Percentiles rank a stretch among this genome's conserved stretches.
Conservation (phyloP, 192 early-diverging fungal species). For the Oehlia diaphana region DNA sequence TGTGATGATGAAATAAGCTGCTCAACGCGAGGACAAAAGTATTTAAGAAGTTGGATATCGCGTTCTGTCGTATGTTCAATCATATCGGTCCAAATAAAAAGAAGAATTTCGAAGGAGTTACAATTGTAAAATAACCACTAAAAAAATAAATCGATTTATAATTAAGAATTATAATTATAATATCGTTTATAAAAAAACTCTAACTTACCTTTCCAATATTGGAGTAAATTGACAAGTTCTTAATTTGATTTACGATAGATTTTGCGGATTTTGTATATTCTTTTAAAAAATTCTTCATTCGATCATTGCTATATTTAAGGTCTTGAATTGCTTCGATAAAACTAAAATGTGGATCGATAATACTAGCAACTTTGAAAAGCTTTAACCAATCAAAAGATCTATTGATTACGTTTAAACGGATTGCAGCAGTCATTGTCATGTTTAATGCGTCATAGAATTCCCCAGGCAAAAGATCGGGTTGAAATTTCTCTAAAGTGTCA, state of each 20-base stretch:
- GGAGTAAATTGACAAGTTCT: neutral
- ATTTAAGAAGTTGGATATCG: neutral
- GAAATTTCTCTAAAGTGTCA: conserved; percentile 7
- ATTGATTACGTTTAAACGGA: neutral
- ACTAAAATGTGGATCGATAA: neutral
- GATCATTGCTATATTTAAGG: neutral
- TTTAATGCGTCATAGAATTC: neutral
- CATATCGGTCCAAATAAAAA: neutral
- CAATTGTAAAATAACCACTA: conserved; percentile 7
- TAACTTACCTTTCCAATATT: neutral
- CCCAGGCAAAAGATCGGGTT: neutral
- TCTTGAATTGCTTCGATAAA: conserved; percentile 6
- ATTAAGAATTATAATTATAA: neutral
- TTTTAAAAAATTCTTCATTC: neutral
- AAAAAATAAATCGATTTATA: neutral
- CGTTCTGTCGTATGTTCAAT: conserved; percentile 1
- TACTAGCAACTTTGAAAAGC: neutral
- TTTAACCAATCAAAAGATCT: conserved; percentile 2
- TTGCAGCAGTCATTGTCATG: neutral
- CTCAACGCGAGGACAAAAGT: neutral
- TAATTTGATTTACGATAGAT: neutral
- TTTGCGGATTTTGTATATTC: neutral
- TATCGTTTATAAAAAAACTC: neutral
- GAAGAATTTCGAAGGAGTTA: neutral
- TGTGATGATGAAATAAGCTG: neutral